phyloP scores from a whole-genome alignment of 148 eudicot species.

The Rhododendron molle region DNA sequence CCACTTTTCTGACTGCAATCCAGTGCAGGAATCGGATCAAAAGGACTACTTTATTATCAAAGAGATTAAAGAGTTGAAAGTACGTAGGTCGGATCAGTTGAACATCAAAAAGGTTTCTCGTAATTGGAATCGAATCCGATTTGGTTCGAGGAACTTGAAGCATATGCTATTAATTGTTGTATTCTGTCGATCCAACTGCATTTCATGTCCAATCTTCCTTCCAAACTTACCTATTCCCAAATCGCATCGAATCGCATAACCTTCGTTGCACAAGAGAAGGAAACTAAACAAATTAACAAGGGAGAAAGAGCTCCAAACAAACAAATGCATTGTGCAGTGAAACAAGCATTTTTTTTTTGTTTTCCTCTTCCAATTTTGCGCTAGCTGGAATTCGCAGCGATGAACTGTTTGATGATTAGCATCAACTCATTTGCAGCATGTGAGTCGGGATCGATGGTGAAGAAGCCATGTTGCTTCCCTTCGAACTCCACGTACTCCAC shows the following conservation, averaged over 20 bases:
- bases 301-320: not conserved
- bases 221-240: not conserved
- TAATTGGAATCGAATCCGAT: no score
- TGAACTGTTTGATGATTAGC: constrained; percentile 30
- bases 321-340: not conserved
- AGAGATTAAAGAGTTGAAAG: no score
- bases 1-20: no score
- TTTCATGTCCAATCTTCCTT: not conserved
- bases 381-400: constrained; percentile 18
- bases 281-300: not conserved
- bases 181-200: not conserved
- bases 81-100: no score
- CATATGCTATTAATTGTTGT: not conserved
- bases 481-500: constrained; percentile 45
- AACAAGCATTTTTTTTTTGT: no score
- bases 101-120: no score
- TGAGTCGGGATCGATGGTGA: constrained; percentile 43
- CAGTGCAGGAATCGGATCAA: no score
- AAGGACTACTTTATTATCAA: no score
- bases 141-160: no score
- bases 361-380: not conserved
- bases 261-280: not conserved
- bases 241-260: not conserved
- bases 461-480: constrained; percentile 61
- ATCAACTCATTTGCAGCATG: constrained; percentile 32